Base-by-base conservation (phyloP, 305 asterid genomes). In the Caryopteris hybrid region DNA sequence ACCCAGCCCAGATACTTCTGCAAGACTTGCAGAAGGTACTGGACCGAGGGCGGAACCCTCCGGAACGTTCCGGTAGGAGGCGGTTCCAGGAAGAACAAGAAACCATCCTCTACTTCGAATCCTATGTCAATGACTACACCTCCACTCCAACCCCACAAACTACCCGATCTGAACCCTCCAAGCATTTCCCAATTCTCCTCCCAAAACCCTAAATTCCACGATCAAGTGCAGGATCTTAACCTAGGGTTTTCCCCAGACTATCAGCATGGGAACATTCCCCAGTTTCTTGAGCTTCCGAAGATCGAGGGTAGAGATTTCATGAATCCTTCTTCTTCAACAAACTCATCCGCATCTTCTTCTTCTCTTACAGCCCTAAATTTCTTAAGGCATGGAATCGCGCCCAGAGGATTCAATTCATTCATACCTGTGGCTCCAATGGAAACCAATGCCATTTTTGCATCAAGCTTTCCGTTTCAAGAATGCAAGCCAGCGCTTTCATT, bases 21-120 rank as follows among this genome's bases (percentile, higher is more conserved):
- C 87, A 89, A 89, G 83, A 80, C 88, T 1, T 89, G 96, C 74
- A 73, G 92, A 64, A 78, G 96, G 77, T 89, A 89, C 27, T 89
- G 96, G 96, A 90, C 96, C 2, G 87, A 82, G 66, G 96, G 96
- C 29, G 96, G 96, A 46, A 85, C 95, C 69, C 85, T 90, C 20
- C 79, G 96, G 50, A 90, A 84, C 14, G 89, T 89, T 5, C 96
- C 96, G 1, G 96, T 89, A 3, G 96, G 96, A 0, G 96, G 96
- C 0, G 88, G 95, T 27, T 89, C 96, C 0, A 62, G 91, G 3
- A 89, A 89, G 73, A 86, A 87, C 84, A 85, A 76, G 71, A 85
- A 74, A 61, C 76, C 84, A 0, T 56, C 76, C 0, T 43, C 68
- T 8, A 22, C 3, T n/a, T 8, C 41, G 1, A 23, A 68, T 20